Evolutionary conservation across 139 green algal genomes (phyloP), one percentile per base, ranked within the genome.

Genomic region (Picochlorum sp.): DNA sequence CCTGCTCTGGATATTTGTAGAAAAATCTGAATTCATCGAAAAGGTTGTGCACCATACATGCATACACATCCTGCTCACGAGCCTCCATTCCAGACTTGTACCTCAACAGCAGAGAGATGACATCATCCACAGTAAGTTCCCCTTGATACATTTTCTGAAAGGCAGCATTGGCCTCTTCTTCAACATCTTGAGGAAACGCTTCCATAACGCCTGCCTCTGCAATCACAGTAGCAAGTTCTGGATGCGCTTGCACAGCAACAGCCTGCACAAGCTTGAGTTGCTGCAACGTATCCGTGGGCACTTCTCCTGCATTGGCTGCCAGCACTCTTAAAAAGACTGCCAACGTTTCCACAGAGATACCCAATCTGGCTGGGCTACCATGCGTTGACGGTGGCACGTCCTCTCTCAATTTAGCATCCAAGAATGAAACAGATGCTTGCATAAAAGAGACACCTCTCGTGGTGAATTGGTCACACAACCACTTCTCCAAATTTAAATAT

Each of bases 21-120:
- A 97, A 96, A 75, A 98, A 98, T 62, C 84, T 83, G 77, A 92
- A 96, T 80, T 99, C 94, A 71, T 98, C 93, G 63, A 97, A 95
- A 54, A 99, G 81, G 77, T 92, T 95, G 81, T 98, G 88, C 23
- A 97, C 82, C 87, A 99, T 96, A 82, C 94, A 98, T 3, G 81
- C 84, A 78, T 95, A 94, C 59, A 99, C 72, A 58, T 94, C 81
- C 45, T 83, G 73, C 68, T 95, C 83, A 7, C 82, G 60, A 10
- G 26, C 44, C 49, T 61, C 54, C 5, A 45, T 65, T 30, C n/a
- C 28, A 58, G 60, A 49, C 50, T 62, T 55, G 47, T 68, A 79
- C n/a, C 62, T 30, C 45, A 83, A 74, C 64, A 98, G 78, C 83
- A 91, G 85, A 9, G 67, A 70, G 8, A 98, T 76, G 21, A 96